These are phyloP conservation scores for Elongisporangium senticosum DNA, from an alignment of 352 stramenopile species.

Conservation along the genomic window DNA sequence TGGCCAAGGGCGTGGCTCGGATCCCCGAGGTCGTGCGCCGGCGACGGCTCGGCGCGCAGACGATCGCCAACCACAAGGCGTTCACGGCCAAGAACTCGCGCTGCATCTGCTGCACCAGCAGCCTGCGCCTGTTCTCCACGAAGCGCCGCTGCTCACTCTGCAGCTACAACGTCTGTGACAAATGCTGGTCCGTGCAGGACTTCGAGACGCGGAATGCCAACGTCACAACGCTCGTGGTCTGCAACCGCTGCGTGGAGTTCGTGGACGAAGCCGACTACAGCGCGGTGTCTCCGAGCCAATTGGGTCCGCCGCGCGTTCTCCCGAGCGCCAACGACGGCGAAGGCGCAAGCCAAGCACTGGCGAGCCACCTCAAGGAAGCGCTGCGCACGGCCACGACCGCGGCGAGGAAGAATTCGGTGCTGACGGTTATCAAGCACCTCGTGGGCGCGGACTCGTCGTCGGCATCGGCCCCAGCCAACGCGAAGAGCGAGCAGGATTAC, in stretches of 20 bases:
- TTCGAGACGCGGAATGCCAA: conserved; percentile 24
- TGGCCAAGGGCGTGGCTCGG: not conserved
- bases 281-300: conserved; percentile 21
- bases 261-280: conserved; percentile 51
- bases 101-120: conserved; percentile 6
- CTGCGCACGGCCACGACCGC: conserved; percentile 1
- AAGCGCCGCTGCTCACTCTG: conserved; percentile 38
- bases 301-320: conserved; percentile 18
- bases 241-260: conserved; percentile 40
- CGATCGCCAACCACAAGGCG: not conserved
- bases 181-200: conserved; percentile 30
- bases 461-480: too few relatives aligned
- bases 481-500: not conserved
- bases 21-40: conserved; percentile 1
- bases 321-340: conserved; percentile 3
- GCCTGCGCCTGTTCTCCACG: conserved; percentile 22
- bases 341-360: not conserved
- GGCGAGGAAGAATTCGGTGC: conserved; percentile 3
- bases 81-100: conserved; percentile 1
- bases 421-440: conserved; percentile 25
- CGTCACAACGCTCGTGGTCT: conserved; percentile 38
- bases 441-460: conserved; percentile 10
- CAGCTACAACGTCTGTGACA: conserved; percentile 31
- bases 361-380: conserved; percentile 1
- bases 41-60: not conserved